These are phyloP conservation scores for Trifolium subterraneum DNA, from an alignment of 306 rosid genomes.

Conservation along the genomic window DNA sequence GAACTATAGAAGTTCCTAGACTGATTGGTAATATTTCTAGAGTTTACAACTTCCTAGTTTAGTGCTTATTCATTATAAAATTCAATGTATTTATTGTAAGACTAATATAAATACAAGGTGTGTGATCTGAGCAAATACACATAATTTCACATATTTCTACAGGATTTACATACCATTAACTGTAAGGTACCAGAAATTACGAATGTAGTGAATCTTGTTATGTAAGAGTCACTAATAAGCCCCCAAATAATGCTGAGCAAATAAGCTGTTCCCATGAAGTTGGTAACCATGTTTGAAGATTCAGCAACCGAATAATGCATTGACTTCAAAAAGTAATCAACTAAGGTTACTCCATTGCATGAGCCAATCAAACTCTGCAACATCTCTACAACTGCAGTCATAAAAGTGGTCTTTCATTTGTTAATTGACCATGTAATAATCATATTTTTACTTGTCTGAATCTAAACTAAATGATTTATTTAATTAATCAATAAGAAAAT, in stretches of 20 bases:
- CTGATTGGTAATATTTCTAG: no score
- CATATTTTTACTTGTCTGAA: no score
- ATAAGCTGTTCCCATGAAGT: slow-evolving; percentile 49
- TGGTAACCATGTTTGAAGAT: slow-evolving; percentile 56
- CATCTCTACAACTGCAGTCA: slow-evolving; percentile 44
- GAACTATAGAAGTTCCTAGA: no score
- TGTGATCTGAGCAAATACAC: no score
- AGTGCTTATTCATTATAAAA: no score
- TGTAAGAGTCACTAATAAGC: slow-evolving; percentile 47
- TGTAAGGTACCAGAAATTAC: slow-evolving; percentile 21
- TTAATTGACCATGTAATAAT: no score
- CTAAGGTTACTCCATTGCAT: slow-evolving; percentile 44
- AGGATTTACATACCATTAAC: slow-evolving; percentile 44
- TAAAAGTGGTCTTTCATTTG: not conserved
- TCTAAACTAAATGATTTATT: no score
- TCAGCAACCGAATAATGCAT: slow-evolving; percentile 49
- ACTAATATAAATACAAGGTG: no score
- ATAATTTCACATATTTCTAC: no score
- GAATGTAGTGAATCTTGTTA: slow-evolving; percentile 52
- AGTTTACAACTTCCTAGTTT: no score
- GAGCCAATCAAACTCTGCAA: slow-evolving; percentile 40
- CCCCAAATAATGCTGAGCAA: slow-evolving; percentile 52
- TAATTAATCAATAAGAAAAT: no score
- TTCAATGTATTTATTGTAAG: no score
- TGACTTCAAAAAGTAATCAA: slow-evolving; percentile 37